phyloP scores from a whole-genome alignment of 2,329 filamentous ascomycete species.

The Drechmeria coniospora region DNA sequence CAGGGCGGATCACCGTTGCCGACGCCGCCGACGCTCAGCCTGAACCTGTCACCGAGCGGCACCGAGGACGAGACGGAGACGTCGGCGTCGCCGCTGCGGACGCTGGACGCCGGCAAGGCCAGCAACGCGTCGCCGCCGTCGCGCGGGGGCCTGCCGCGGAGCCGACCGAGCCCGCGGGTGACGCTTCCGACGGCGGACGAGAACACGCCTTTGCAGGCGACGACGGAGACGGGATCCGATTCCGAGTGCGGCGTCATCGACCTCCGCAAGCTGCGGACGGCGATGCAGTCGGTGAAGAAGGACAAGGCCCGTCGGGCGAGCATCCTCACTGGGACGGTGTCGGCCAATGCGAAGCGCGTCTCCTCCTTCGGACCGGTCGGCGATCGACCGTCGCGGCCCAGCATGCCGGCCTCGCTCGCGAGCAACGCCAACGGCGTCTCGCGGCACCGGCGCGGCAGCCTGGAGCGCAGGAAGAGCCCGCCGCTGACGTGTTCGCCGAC shows the following conservation, averaged over 20 bases:
- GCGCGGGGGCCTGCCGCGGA: constrained; percentile 20
- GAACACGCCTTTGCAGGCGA: constrained; percentile 29
- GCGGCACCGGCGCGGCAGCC: constrained; percentile 32
- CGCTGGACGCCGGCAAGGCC: constrained; percentile 32
- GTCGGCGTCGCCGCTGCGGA: constrained; percentile 32
- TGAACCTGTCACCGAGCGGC: constrained; percentile 35
- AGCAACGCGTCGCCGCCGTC: constrained; percentile 35
- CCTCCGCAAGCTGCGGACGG: constrained; percentile 37
- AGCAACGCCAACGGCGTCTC: constrained; percentile 41
- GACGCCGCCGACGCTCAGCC: constrained; percentile 37
- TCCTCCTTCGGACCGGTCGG: constrained; percentile 27
- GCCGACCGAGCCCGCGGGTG: constrained; percentile 7
- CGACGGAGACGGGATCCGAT: constrained; percentile 25
- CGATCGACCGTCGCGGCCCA: constrained; percentile 13
- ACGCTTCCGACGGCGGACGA: constrained; percentile 28
- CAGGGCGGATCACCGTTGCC: constrained; percentile 46
- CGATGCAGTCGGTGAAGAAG: constrained; percentile 36
- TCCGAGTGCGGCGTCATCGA: constrained; percentile 36
- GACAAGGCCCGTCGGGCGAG: constrained; percentile 26
- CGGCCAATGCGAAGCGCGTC: constrained; percentile 24
- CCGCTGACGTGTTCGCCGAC: constrained; percentile 37
- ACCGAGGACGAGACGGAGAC: constrained; percentile 13
- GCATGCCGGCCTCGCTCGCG: constrained; percentile 25
- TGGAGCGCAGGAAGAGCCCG: constrained; percentile 35
- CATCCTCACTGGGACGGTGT: constrained; percentile 17